A percentile compares a stretch with the other conserved stretches of the same genome.
phyloP scores from a whole-genome alignment of 148 eudicot genomes.

The Persicaria maculosa region DNA sequence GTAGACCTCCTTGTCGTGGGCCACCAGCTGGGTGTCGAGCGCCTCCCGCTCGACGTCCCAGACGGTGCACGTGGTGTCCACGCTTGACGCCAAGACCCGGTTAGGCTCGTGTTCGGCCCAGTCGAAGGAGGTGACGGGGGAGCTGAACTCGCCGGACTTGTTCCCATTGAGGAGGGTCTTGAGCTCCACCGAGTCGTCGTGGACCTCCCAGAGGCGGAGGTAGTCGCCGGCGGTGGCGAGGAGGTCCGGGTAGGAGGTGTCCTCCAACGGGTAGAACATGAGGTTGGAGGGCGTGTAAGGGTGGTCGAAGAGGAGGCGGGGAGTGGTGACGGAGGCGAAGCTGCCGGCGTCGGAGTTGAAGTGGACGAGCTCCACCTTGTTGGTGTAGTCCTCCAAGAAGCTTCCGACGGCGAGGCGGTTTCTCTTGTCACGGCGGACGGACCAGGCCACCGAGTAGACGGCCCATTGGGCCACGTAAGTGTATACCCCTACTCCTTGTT shows the following conservation, averaged over 20 bases:
- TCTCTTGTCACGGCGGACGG: slow-evolving; percentile 42
- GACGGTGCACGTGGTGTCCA: slow-evolving; percentile 60
- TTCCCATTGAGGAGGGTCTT: slow-evolving; percentile 34
- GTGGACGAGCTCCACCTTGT: slow-evolving; percentile 47
- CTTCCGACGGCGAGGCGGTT: slow-evolving; percentile 51
- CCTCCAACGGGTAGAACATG: slow-evolving; percentile 44
- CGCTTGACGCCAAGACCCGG: slow-evolving; percentile 46
- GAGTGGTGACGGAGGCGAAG: slow-evolving; percentile 25
- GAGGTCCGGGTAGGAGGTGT: slow-evolving; percentile 39
- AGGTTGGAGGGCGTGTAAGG: slow-evolving; percentile 44
- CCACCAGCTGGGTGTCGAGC: slow-evolving; percentile 55
- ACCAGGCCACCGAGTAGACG: slow-evolving; percentile 53
- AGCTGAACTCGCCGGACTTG: slow-evolving; percentile 39
- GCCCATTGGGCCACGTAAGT: slow-evolving; percentile 59
- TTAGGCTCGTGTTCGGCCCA: slow-evolving; percentile 58
- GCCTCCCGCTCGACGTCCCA: slow-evolving; percentile 54
- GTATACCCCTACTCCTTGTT: slow-evolving; percentile 43
- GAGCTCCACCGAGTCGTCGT: slow-evolving; percentile 27
- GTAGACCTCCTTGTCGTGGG: slow-evolving; percentile 70
- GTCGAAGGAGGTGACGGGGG: slow-evolving; percentile 52
- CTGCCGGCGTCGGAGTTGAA: slow-evolving; percentile 39
- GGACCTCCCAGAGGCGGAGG: slow-evolving; percentile 47
- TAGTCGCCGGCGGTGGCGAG: slow-evolving; percentile 40
- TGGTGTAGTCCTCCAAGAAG: slow-evolving; percentile 40
- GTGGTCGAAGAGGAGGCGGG: slow-evolving; percentile 30